Conservation (phyloP, 768 basidiomycete genomes). For the Cyclocybe cylindracea region DNA sequence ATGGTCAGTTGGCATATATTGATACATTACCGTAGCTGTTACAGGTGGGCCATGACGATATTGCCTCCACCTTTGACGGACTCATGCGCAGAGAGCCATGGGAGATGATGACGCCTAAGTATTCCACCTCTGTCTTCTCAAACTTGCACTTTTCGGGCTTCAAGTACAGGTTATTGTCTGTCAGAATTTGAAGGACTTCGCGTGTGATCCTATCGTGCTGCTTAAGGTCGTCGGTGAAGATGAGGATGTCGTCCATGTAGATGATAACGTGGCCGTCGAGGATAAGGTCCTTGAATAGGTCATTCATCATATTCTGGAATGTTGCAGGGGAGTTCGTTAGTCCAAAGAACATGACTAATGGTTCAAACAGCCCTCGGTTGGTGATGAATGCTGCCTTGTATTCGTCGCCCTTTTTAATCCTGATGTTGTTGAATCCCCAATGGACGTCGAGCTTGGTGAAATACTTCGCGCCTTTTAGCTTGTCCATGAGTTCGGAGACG, state of each 20-base stretch:
- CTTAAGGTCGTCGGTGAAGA: slow-evolving; percentile 19
- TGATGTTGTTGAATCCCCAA: slow-evolving; percentile 6
- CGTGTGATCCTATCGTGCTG: slow-evolving; percentile 7
- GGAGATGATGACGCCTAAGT: slow-evolving; percentile 29
- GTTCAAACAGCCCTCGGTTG: slow-evolving; percentile 32
- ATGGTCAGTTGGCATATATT: too few species aligned
- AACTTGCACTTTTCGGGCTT: slow-evolving; percentile 41
- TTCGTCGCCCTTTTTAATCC: slow-evolving; percentile 28
- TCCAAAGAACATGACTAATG: slow-evolving; percentile 36
- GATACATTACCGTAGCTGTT: too few species aligned
- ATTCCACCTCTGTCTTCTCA: slow-evolving; percentile 24
- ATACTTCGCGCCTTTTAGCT: slow-evolving; percentile 8
- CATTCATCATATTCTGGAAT: slow-evolving; percentile 31
- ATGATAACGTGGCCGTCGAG: too few species aligned
- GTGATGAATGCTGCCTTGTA: slow-evolving; percentile 44
- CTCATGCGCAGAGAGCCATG: too few species aligned
- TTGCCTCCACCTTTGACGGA: too few species aligned
- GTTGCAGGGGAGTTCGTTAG: slow-evolving; percentile 32
- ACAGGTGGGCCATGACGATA: too few species aligned
- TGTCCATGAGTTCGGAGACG: slow-evolving; percentile 20
- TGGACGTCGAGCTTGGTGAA: slow-evolving; percentile 33
- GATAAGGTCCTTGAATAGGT: slow-evolving; percentile 28
- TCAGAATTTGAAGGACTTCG: slow-evolving; percentile 18
- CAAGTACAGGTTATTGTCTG: slow-evolving; percentile 29
- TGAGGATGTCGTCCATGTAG: too few species aligned